Percentiles rank a stretch among this genome's conserved stretches.
Conservation (phyloP, 1,284 basidiomycete species). For the Malassezia pachydermatis region DNA sequence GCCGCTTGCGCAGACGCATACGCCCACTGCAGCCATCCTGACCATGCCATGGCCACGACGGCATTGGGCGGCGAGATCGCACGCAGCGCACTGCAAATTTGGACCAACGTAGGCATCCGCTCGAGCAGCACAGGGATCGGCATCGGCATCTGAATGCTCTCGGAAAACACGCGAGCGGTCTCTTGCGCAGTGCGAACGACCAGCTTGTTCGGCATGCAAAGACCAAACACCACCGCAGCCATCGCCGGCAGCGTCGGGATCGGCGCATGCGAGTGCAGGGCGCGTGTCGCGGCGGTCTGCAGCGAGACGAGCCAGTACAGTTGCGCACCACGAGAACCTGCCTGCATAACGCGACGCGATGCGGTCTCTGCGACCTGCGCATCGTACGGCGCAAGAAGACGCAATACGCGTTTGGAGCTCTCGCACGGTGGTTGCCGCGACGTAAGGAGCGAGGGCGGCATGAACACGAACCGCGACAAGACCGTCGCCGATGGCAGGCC, state of each 20-base stretch:
- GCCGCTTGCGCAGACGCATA: neutral
- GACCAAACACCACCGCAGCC: conserved; percentile 1
- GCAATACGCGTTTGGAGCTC: neutral
- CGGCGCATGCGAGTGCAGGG: neutral
- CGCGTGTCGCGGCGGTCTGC: neutral
- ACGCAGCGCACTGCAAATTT: neutral
- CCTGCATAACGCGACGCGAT: neutral
- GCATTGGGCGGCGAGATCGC: neutral
- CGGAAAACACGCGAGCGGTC: neutral
- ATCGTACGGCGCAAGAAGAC: conserved; percentile 1
- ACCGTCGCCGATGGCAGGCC: neutral
- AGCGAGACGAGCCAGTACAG: conserved; percentile 3
- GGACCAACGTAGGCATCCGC: neutral
- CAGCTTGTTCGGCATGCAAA: neutral
- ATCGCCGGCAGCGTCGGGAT: neutral
- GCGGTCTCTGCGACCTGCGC: neutral
- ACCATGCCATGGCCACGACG: neutral
- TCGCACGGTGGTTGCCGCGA: too few relatives aligned
- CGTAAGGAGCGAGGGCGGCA: neutral
- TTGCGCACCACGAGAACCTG: neutral
- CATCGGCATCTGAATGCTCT: neutral
- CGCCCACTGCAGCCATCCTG: neutral
- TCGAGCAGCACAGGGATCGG: neutral
- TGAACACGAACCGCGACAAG: neutral
- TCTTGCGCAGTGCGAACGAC: neutral